Evolutionary conservation across 23 red algal genomes (phyloP).

Genomic region (Cyanidioschyzon merolae): DNA sequence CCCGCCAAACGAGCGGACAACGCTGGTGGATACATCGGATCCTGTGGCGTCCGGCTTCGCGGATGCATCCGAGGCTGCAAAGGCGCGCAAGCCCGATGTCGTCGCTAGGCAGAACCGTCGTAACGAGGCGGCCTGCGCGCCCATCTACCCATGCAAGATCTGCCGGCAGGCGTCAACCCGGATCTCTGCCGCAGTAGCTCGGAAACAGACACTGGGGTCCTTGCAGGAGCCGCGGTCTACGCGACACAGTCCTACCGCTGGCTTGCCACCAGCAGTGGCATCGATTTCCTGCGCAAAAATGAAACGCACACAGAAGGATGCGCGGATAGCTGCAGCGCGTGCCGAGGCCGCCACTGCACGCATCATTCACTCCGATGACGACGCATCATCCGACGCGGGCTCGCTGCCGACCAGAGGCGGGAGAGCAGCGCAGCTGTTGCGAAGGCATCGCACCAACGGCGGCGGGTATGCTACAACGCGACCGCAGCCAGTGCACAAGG

Average conservation of each 20-base stretch:
- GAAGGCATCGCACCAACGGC: too few species aligned
- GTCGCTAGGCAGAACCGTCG: too few species aligned
- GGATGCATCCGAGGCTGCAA: neutral
- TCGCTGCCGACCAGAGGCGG: too few species aligned
- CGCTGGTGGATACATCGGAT: neutral
- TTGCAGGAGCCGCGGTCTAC: neutral
- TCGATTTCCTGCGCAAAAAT: neutral
- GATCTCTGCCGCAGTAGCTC: neutral
- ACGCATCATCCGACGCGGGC: too few species aligned
- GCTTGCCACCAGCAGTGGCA: neutral
- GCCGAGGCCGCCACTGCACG: neutral
- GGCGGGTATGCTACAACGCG: too few species aligned
- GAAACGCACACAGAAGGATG: neutral
- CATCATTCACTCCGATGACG: neutral
- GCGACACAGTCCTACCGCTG: neutral
- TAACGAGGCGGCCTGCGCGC: neutral
- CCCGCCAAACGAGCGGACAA: neutral
- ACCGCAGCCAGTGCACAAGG: too few species aligned
- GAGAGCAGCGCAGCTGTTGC: too few species aligned
- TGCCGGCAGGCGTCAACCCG: neutral
- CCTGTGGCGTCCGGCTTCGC: neutral
- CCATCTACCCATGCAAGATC: neutral
- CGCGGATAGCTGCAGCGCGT: neutral
- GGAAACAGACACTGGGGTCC: neutral
- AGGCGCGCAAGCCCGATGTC: neutral